Base-by-base conservation (phyloP, 2,329 filamentous ascomycete genomes). In the Neocucurbitaria cava region DNA sequence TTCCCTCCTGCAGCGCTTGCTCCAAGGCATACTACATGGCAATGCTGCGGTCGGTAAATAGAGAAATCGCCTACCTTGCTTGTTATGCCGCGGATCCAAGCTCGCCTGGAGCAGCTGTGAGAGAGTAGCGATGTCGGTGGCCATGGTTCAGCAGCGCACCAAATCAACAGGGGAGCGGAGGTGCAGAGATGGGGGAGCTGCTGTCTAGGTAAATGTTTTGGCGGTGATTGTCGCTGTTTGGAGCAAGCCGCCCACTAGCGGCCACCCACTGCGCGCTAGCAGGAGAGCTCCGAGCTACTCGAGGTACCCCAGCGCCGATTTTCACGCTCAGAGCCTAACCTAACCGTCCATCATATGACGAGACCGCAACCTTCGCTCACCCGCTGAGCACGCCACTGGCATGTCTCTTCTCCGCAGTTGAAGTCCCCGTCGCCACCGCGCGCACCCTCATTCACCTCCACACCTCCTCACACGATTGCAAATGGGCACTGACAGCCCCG, bases 31-130 rank as follows among this genome's bases (percentile, higher is more conserved):
- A 48, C 43, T 18, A 46, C 35, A 45, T 42, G 18, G 38, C 11
- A 52, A 54, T 33, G 54, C 31, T 41, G 52, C 41, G 50, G 38
- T 23, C 11, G 36, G 36, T 39, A 24, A 40, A 62, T 54, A 63
- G 50, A 57, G 57, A 54, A 54, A 45, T 50, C 59, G 74, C 80
- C 62, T 81, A 94, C 94, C 94, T 88, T 96, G 89, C 77, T 92
- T 93, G 77, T 94, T 92, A 77, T 94, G 88, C 61, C 85, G 82
- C 17, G 92, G 92, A 78, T 97, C 91, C 70, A 98, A 85, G 69
- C 92, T 98, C 69, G 92, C 91, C 78, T 96, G 86, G 61, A 99
- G 87, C 76, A 98, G 85, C 83, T 92, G 87, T 61, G 92, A 89
- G 76, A 97, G 79, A 62, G 79, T 77, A 73, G 84, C 79, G 61